Base-by-base conservation (phyloP, 331 rosid species). In the Erythrophleum ivorense region DNA sequence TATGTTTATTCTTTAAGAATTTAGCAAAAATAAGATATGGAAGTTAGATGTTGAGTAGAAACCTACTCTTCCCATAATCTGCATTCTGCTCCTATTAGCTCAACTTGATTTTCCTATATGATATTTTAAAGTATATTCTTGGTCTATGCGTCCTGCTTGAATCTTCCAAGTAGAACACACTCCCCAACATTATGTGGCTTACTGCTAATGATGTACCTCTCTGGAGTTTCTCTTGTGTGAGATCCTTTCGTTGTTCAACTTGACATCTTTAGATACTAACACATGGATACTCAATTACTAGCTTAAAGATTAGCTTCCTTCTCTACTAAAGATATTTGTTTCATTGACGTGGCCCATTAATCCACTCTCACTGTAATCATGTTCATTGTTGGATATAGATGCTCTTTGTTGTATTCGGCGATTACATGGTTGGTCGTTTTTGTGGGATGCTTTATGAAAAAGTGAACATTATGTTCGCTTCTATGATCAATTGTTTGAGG, bases 251-350 rank as follows among this genome's bases (percentile, higher is more conserved):
- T 43, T 55, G 67, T 55, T 74, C 13, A 3, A 36, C 36, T 54
- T 54, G 52, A n/a, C 60, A 18, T 52, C 46, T 50, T 33, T 34
- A 18, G 31, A 38, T 74, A 40, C 9, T 36, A 38, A n/a, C 6
- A 31, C 19, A 65, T 57, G 18, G 15, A 45, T 40, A 7, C 53
- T 9, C 40, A n/a, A 40, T 10, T 75, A 38, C 24, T 57, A 6
- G 19, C 38, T 57, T 55, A 40, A 73, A 55, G 60, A 71, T 71
- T 62, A 15, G n/a, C 38, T 69, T 69, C 58, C 57, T 24, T 48
- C 55, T 70, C 58, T 45, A 21, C 38, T 45, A 6, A 24, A 29
- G n/a, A 21, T 70, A 24, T 48, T 43, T 41, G 41, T 46, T 70
- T 21, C 19, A 21, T 7, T 7, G 6, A 21, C 15, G 40, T 14